phyloP scores from a whole-genome alignment of 345 rosid genomes.

The Geranium rotundifolium region DNA sequence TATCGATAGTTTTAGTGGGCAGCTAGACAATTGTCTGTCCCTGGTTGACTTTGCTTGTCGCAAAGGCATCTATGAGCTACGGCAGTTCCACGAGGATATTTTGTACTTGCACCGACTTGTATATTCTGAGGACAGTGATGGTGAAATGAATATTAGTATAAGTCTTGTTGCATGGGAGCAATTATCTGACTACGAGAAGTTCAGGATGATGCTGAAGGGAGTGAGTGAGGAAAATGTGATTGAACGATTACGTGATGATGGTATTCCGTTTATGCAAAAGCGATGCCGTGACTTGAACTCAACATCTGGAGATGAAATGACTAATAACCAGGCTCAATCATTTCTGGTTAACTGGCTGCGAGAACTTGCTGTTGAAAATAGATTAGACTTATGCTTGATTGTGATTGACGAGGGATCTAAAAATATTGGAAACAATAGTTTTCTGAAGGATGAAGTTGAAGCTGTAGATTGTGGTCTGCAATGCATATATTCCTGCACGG shows the following conservation, averaged over 20 bases:
- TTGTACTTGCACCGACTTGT: constrained; percentile 63
- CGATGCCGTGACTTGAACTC: constrained; percentile 18
- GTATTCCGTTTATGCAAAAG: constrained; percentile 70
- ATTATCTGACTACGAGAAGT: constrained; percentile 73
- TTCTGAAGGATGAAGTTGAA: constrained; percentile 66
- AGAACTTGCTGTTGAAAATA: constrained; percentile 65
- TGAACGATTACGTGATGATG: constrained; percentile 43
- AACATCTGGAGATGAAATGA: constrained; percentile 7
- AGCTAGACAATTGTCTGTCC: constrained; percentile 71
- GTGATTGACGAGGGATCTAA: constrained; percentile 82
- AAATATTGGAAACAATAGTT: constrained; percentile 34
- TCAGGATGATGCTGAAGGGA: constrained; percentile 63
- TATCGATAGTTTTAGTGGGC: constrained; percentile 80
- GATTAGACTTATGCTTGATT: constrained; percentile 58
- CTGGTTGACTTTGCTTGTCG: constrained; percentile 68
- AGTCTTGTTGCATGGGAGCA: constrained; percentile 75
- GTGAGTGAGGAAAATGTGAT: constrained; percentile 53
- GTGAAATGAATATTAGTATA: constrained; percentile 36
- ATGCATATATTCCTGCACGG: constrained; percentile 61
- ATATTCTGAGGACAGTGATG: constrained; percentile 47
- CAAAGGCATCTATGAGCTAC: constrained; percentile 58
- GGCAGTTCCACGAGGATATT: constrained; percentile 64
- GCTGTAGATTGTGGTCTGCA: constrained; percentile 73
- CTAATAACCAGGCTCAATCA: constrained; percentile 29
- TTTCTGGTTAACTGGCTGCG: constrained; percentile 83